Evolutionary conservation across 2,329 filamentous ascomycete species (phyloP).

Genomic region (Fusarium pseudoanthophilum): DNA sequence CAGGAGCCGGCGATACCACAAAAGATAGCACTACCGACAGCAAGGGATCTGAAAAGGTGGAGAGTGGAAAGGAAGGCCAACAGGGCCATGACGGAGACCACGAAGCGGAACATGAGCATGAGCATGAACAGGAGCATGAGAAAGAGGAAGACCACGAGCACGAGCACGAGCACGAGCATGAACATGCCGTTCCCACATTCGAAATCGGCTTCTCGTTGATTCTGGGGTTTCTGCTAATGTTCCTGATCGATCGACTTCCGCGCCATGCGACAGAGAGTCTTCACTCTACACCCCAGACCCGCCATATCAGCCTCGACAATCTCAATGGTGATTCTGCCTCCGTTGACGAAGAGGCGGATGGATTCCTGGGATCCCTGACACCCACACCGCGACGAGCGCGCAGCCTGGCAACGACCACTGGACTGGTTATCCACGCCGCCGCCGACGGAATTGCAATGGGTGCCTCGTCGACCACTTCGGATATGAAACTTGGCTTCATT

Average conservation of each 20-base stretch:
- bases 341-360: slow-evolving; percentile 66
- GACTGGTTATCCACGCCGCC: slow-evolving; percentile 94
- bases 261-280: slow-evolving; percentile 75
- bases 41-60: slow-evolving; percentile 19
- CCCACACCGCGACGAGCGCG: slow-evolving; percentile 68
- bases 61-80: slow-evolving; percentile 26
- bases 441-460: slow-evolving; percentile 97
- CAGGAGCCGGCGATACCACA: slow-evolving; percentile 18
- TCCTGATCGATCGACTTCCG: slow-evolving; percentile 88
- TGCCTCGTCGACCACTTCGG: slow-evolving; percentile 80
- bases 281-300: slow-evolving; percentile 72
- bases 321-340: slow-evolving; percentile 66
- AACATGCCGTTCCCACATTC: slow-evolving; percentile 65
- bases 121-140: slow-evolving; percentile 39
- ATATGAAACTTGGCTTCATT: slow-evolving; percentile 83
- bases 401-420: slow-evolving; percentile 85
- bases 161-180: slow-evolving; percentile 52
- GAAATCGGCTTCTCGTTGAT: slow-evolving; percentile 90
- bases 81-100: slow-evolving; percentile 49
- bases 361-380: slow-evolving; percentile 68
- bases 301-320: slow-evolving; percentile 90
- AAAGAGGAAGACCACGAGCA: slow-evolving; percentile 52
- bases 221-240: slow-evolving; percentile 94
- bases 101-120: slow-evolving; percentile 46
- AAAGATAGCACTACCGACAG: slow-evolving; percentile 7